Conservation (phyloP, 768 basidiomycete species). For the Gloeostereum incarnatum region DNA sequence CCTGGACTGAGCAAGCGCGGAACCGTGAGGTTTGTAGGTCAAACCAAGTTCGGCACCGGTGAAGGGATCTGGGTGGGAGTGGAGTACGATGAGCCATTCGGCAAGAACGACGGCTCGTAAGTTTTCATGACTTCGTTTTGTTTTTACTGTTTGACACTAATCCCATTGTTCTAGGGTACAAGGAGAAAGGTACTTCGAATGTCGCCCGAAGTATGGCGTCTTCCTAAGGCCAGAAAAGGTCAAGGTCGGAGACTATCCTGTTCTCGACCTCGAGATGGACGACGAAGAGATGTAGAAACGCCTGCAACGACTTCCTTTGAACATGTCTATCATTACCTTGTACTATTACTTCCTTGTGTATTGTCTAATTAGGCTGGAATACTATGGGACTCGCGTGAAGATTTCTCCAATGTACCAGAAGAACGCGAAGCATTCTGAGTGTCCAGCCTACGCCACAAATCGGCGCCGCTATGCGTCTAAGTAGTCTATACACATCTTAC, state of each 20-base stretch:
- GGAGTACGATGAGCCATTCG: conserved; percentile 92
- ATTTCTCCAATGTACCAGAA: too few species aligned
- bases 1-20: conserved; percentile 72
- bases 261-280: conserved; percentile 67
- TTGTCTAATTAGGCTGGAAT: too few species aligned
- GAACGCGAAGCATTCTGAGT: too few species aligned
- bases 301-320: too few species aligned
- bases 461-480: too few species aligned
- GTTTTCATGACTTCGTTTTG: conserved; percentile 20
- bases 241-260: conserved; percentile 78
- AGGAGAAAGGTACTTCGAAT: conserved; percentile 80
- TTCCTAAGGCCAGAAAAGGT: conserved; percentile 85
- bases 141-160: conserved; percentile 2
- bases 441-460: too few species aligned
- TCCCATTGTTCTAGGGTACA: conserved; percentile 48
- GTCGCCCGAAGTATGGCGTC: conserved; percentile 66
- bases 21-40: conserved; percentile 77
- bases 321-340: too few species aligned
- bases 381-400: too few species aligned
- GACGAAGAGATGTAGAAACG: conserved; percentile 68
- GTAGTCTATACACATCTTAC: too few species aligned
- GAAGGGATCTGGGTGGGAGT: conserved; percentile 80
- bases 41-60: conserved; percentile 62
- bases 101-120: conserved; percentile 93
- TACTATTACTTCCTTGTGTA: too few species aligned